Base-by-base conservation (phyloP, 169 alveolate genomes). In the Plasmodium gaboni region DNA sequence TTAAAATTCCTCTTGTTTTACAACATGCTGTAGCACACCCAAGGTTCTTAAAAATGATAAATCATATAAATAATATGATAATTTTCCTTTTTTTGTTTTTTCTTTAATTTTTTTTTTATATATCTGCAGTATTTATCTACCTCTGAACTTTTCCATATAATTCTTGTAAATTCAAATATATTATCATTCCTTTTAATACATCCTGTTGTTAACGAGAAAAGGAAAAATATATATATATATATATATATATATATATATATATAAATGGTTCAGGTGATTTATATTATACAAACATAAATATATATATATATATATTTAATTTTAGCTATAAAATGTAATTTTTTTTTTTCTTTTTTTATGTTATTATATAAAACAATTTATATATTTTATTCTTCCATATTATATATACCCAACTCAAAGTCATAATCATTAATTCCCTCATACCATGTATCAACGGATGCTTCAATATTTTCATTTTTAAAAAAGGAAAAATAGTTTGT, bases 401-500 rank as follows among this genome's bases (percentile, higher is more conserved):
- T 13, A 15, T 19, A 17, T 44, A 38, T 57, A 80, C 90, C 90
- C 55, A 80, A 67, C 51, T 80, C 90, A 67, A 80, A 80, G 53
- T 80, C 90, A 68, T 80, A 80, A 48, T 80, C 50, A 44, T 68
- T 80, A 68, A 80, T 80, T 10, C 90, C 90, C 46, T 80, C 90
- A 80, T 80, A 80, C 90, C 90, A 80, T 55, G 72, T 17, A 80
- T 80, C 60, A 7, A 80, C 90, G 7, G 90, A 76, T 42, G 90
- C 13, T 44, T 80, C 90, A 15, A 59, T 53, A 50, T 67, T 51
- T 19, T 50, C 38, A 44, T 51, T 26, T 19, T 57, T 55, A 12
- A 71, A 65, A 80, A 67, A 26, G n/a, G 32, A 50, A 80, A 80
- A 80, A 53, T 80, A 80, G 53, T 80, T 80, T 46, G 90, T 80